These are phyloP conservation scores for Cladorrhinum sp. DNA, from an alignment of 2,329 filamentous ascomycete species.

Conservation along the genomic window DNA sequence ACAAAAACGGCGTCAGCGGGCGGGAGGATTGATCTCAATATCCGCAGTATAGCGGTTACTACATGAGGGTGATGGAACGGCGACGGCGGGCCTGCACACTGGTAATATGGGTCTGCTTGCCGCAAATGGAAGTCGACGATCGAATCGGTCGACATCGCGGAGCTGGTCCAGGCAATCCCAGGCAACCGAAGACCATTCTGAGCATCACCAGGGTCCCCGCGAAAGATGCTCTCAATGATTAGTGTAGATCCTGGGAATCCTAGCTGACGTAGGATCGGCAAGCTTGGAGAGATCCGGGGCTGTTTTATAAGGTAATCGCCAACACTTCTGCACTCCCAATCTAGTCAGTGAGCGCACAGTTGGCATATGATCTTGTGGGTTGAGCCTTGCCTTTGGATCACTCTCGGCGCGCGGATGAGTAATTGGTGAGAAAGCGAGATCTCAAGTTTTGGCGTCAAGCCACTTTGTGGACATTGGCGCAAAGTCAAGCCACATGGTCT, in stretches of 20 bases:
- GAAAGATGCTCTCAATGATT: neutral
- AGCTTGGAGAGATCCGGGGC: neutral
- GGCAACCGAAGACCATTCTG: no score
- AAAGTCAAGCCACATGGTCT: neutral
- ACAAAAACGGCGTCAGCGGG: conserved; percentile 3
- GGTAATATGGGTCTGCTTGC: conserved; percentile 4
- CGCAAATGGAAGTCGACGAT: neutral
- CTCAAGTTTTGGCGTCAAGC: neutral
- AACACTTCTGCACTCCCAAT: neutral
- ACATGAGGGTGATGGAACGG: neutral
- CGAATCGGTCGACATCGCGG: neutral
- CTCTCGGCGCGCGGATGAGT: neutral
- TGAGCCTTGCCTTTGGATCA: no score
- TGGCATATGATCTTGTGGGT: no score
- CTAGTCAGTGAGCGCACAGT: neutral
- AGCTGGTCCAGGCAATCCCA: neutral
- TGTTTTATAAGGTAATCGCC: neutral
- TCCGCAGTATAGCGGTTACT: neutral
- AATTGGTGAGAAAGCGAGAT: neutral
- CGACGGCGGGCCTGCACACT: neutral
- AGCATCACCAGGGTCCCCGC: no score
- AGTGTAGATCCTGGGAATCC: neutral
- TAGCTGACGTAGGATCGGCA: conserved; percentile 1
- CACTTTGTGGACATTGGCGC: neutral
- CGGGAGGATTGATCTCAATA: conserved; percentile 6